Conservation (phyloP, 73 alveolate species). For the Stentor coeruleus region DNA sequence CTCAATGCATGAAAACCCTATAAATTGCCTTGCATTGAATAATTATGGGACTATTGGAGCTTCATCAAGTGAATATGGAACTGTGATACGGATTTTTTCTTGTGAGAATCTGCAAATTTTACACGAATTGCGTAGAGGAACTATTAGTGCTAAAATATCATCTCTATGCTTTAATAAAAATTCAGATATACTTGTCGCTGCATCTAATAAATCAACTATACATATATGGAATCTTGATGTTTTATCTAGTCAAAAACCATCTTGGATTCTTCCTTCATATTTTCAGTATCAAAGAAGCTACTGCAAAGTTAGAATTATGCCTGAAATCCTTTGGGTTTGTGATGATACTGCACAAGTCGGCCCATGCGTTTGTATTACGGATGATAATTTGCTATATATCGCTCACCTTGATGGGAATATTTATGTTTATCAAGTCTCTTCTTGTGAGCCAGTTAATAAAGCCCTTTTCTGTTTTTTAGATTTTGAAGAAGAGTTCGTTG, state of each 20-base stretch:
- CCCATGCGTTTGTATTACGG: background rate
- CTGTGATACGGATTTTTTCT: slow-evolving; percentile 74
- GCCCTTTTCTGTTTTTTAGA: background rate
- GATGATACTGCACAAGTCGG: background rate
- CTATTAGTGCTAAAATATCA: slow-evolving; percentile 86
- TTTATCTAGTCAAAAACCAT: background rate
- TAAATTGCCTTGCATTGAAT: slow-evolving; percentile 67
- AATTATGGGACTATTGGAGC: slow-evolving; percentile 84
- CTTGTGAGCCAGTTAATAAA: background rate
- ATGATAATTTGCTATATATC: background rate
- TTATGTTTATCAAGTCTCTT: no score
- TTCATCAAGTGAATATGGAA: slow-evolving; percentile 86
- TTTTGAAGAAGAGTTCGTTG: background rate
- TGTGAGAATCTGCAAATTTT: slow-evolving; percentile 51
- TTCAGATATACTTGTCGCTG: slow-evolving; percentile 45
- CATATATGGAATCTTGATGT: background rate
- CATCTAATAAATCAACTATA: background rate
- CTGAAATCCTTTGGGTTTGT: slow-evolving; percentile 11
- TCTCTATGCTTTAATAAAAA: slow-evolving; percentile 80
- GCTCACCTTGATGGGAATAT: slow-evolving; percentile 21
- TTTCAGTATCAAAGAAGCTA: background rate
- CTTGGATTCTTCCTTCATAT: background rate
- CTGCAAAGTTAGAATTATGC: background rate
- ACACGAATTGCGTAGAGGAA: slow-evolving; percentile 93
- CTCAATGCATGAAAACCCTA: slow-evolving; percentile 58